phyloP scores from a whole-genome alignment of 2,329 filamentous ascomycete genomes.

The Monilinia laxa region DNA sequence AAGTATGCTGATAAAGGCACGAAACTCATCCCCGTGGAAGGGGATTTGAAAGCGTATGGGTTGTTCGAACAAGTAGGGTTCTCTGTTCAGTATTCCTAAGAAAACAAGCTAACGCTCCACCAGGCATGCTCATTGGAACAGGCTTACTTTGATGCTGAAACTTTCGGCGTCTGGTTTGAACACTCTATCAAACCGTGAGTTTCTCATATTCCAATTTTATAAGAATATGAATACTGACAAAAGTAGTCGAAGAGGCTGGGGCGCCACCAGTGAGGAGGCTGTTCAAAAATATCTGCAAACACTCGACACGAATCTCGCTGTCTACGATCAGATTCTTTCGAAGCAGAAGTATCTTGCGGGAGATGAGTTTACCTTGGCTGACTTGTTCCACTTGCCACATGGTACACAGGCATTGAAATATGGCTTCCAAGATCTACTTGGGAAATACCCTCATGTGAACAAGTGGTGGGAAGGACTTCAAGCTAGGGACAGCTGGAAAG shows the following conservation, averaged over 20 bases:
- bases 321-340: slow-evolving; percentile 30
- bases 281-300: slow-evolving; percentile 1
- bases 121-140: slow-evolving; percentile 11
- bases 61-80: slow-evolving; percentile 26
- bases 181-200: slow-evolving; percentile 10
- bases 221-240: background rate
- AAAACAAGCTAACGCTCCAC: background rate
- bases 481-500: slow-evolving; percentile 25
- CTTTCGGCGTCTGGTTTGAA: slow-evolving; percentile 5
- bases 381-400: slow-evolving; percentile 31
- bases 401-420: slow-evolving; percentile 16
- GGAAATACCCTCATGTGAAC: slow-evolving; percentile 22
- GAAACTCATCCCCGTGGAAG: slow-evolving; percentile 33
- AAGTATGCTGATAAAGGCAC: slow-evolving; percentile 39
- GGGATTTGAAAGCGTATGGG: slow-evolving; percentile 34
- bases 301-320: slow-evolving; percentile 20
- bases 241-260: background rate
- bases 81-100: too few species aligned
- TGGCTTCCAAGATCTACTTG: slow-evolving; percentile 15
- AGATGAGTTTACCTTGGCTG: slow-evolving; percentile 30
- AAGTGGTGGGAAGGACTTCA: slow-evolving; percentile 20
- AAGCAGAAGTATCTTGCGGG: slow-evolving; percentile 33
- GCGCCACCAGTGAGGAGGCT: background rate
- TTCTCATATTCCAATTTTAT: background rate
- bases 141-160: background rate